A percentile compares a stretch with the other conserved stretches of the same genome.
Evolutionary conservation across 2,329 filamentous ascomycete species (phyloP).

Genomic region (Coniella vitis): DNA sequence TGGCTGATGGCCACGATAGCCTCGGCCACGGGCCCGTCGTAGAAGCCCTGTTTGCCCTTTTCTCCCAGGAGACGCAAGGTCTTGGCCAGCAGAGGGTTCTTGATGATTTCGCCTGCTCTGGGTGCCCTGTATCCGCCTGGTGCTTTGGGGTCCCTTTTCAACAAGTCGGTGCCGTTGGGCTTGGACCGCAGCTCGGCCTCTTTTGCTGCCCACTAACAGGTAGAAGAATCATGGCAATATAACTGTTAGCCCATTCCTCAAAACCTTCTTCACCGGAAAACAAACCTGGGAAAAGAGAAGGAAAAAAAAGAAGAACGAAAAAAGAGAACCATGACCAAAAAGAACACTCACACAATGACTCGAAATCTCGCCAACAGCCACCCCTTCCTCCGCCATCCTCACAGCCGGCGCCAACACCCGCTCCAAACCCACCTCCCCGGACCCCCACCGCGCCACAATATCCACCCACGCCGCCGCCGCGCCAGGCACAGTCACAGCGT

Average conservation of each 20-base stretch:
- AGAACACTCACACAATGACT: constrained; percentile 61
- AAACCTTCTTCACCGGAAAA: too few species aligned
- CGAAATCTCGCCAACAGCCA: constrained; percentile 62
- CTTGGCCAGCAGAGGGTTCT: constrained; percentile 68
- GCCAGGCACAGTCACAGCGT: constrained; percentile 70
- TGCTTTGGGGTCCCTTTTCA: constrained; percentile 65
- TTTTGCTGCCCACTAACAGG: constrained; percentile 19
- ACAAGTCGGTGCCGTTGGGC: constrained; percentile 52
- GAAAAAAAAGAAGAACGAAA: too few species aligned
- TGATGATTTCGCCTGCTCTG: constrained; percentile 73
- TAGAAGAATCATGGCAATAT: not conserved
- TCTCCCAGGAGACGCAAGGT: constrained; percentile 72
- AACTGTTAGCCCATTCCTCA: constrained; percentile 50
- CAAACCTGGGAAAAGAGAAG: too few species aligned
- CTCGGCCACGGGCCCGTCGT: constrained; percentile 73
- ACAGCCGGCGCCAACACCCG: constrained; percentile 7
- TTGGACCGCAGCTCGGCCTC: constrained; percentile 19
- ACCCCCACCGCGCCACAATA: constrained; percentile 9
- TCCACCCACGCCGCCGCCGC: constrained; percentile 20
- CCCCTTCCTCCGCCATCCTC: constrained; percentile 10
- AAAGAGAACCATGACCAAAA: too few species aligned
- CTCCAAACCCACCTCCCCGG: not conserved
- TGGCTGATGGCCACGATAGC: constrained; percentile 69
- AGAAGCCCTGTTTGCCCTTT: constrained; percentile 83
- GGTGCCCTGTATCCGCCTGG: constrained; percentile 66